Conservation (phyloP, 495 filamentous ascomycete species). For the Hypoxylon subgilvum region DNA sequence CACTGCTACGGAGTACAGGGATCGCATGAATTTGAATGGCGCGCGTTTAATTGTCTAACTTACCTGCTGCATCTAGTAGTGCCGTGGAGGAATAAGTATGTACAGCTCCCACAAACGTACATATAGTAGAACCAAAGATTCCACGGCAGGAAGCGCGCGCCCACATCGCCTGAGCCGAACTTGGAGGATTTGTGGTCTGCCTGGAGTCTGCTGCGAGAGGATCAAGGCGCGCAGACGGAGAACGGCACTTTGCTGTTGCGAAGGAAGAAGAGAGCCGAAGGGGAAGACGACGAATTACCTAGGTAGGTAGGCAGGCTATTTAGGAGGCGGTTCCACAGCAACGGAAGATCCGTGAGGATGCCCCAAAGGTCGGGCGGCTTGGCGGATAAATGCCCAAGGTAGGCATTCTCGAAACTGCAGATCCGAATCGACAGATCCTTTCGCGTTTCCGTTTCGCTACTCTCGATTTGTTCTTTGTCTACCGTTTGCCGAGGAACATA, state of each 20-base stretch:
- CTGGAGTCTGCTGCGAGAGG: too few species aligned
- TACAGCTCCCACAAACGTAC: neutral
- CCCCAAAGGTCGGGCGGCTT: neutral
- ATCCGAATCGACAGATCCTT: slow-evolving; percentile 25
- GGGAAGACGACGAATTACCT: too few species aligned
- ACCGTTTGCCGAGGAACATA: too few species aligned
- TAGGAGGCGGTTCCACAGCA: slow-evolving; percentile 9
- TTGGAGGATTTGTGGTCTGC: too few species aligned
- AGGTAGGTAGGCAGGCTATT: neutral
- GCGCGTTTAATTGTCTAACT: neutral
- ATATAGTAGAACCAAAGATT: slow-evolving; percentile 4
- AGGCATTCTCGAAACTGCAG: slow-evolving; percentile 23
- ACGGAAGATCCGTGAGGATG: slow-evolving; percentile 27
- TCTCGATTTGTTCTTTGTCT: too few species aligned
- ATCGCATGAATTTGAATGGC: too few species aligned
- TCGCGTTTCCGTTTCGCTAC: too few species aligned
- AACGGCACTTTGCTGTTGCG: neutral
- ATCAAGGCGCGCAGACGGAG: neutral
- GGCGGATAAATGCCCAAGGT: too few species aligned
- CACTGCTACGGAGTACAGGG: too few species aligned
- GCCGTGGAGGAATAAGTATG: neutral
- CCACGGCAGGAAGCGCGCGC: neutral
- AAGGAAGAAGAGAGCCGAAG: slow-evolving; percentile 7
- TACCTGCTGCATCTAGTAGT: too few species aligned
- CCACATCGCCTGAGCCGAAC: too few species aligned